phyloP scores from a whole-genome alignment of 2,329 filamentous ascomycete genomes.

The Cytospora paraplurivora region DNA sequence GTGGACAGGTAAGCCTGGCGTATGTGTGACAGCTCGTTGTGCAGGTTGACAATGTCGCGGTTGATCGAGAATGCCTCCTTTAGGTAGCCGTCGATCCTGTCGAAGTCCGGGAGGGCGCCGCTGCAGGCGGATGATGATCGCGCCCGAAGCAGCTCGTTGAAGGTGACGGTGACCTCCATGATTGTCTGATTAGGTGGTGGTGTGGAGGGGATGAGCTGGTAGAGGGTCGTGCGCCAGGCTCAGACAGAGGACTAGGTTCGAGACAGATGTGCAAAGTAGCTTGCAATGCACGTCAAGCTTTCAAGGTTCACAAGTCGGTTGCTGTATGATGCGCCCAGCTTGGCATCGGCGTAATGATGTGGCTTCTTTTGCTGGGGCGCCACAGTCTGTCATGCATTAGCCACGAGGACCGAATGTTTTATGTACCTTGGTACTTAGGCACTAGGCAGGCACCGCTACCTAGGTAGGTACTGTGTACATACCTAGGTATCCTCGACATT shows the following conservation, averaged over 20 bases:
- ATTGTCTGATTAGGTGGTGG: background rate
- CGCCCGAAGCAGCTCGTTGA: constrained; percentile 68
- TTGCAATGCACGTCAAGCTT: background rate
- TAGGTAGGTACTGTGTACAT: background rate
- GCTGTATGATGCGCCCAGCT: background rate
- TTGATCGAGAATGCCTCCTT: constrained; percentile 95
- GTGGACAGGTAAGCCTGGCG: constrained; percentile 91
- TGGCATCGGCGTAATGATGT: background rate
- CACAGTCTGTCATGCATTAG: background rate
- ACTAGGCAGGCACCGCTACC: background rate
- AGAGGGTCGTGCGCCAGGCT: background rate
- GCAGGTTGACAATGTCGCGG: constrained; percentile 78
- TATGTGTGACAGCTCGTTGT: constrained; percentile 77
- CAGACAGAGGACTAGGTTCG: background rate
- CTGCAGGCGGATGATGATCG: constrained; percentile 55
- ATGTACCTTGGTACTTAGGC: background rate
- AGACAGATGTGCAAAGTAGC: background rate
- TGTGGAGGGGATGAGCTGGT: background rate
- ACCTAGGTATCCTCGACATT: background rate
- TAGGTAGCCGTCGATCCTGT: constrained; percentile 78
- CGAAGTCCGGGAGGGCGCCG: constrained; percentile 44
- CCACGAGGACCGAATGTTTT: background rate
- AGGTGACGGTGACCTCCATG: constrained; percentile 67
- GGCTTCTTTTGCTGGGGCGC: background rate
- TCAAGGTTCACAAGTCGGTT: background rate